A percentile compares a stretch with the other conserved stretches of the same genome.
These are phyloP conservation scores for Symbiodinium pilosum DNA, from an alignment of 73 alveolate species.

Conservation along the genomic window DNA sequence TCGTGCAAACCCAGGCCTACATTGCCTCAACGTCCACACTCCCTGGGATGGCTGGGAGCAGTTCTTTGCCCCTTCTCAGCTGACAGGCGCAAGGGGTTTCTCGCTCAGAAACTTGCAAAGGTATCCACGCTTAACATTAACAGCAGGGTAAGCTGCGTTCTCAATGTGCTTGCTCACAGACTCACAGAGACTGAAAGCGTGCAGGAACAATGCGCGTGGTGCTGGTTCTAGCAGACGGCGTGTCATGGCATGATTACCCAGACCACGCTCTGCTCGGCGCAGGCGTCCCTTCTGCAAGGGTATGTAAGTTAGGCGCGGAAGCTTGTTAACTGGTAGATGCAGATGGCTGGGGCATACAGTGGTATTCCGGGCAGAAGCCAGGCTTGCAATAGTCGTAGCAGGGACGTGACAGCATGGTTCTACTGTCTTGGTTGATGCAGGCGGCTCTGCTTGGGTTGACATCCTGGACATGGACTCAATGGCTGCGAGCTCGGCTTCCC, in stretches of 20 bases:
- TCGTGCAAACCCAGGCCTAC: conserved; percentile 12
- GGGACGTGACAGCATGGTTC: no score
- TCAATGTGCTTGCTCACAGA: no score
- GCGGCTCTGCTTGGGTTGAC: conserved; percentile 70
- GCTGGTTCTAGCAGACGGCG: conserved; percentile 72
- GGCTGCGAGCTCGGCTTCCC: neutral
- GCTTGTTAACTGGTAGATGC: no score
- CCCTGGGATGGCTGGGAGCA: conserved; percentile 94
- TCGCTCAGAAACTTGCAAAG: neutral
- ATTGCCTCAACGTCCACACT: conserved; percentile 85
- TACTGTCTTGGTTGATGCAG: neutral
- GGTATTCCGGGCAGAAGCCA: no score
- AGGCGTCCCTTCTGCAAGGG: no score
- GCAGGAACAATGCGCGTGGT: conserved; percentile 93
- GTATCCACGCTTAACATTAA: neutral
- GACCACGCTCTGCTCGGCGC: conserved; percentile 71
- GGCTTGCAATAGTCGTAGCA: no score
- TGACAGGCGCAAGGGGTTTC: conserved; percentile 10
- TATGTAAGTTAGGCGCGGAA: no score
- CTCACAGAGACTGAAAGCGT: no score
- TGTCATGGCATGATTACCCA: conserved; percentile 78
- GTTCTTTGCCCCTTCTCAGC: conserved; percentile 2
- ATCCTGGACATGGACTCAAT: conserved; percentile 87
- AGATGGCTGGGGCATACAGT: no score
- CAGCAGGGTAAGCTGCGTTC: no score